A percentile compares a stretch with the other conserved stretches of the same genome.
Evolutionary conservation across 768 basidiomycete species (phyloP).

Genomic region (Psilocybe azurescens): DNA sequence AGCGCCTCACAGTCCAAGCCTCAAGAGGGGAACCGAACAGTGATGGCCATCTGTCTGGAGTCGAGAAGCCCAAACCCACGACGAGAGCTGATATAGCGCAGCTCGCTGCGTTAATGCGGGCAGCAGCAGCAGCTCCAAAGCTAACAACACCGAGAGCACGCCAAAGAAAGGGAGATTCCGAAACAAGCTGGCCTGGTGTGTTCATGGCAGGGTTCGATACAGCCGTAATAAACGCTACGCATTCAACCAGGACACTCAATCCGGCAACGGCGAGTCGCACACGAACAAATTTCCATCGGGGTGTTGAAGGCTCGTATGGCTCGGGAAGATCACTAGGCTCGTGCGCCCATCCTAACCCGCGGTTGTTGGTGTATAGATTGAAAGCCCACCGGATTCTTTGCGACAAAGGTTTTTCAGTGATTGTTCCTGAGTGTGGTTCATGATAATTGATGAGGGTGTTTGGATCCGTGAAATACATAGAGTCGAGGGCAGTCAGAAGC

Average conservation of each 20-base stretch:
- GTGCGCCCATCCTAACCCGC: slow-evolving; percentile 42
- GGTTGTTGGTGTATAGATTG: slow-evolving; percentile 33
- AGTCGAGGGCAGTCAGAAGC: slow-evolving; percentile 32
- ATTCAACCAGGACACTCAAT: slow-evolving; percentile 13
- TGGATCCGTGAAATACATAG: slow-evolving; percentile 32
- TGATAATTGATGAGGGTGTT: slow-evolving; percentile 25
- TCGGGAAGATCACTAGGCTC: slow-evolving; percentile 27
- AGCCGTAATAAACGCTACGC: slow-evolving; percentile 6
- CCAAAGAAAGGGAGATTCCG: slow-evolving; percentile 20
- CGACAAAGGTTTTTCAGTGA: slow-evolving; percentile 20
- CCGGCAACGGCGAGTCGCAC: slow-evolving; percentile 18
- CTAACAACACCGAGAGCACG: slow-evolving; percentile 15
- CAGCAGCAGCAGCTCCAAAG: slow-evolving; percentile 24
- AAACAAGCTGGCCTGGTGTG: slow-evolving; percentile 6
- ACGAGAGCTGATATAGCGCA: slow-evolving; percentile 17
- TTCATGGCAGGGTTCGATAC: slow-evolving; percentile 23
- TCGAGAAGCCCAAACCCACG: slow-evolving; percentile 24
- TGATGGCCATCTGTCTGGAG: slow-evolving; percentile 29
- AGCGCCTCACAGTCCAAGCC: slow-evolving; percentile 25
- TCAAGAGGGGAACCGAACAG: slow-evolving; percentile 26
- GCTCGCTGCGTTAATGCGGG: slow-evolving; percentile 24
- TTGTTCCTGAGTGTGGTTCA: slow-evolving; percentile 17
- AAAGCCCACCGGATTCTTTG: slow-evolving; percentile 35
- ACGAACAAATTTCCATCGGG: slow-evolving; percentile 29
- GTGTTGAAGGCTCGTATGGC: slow-evolving; percentile 22